These are phyloP conservation scores for Boletus reticulatus DNA, from an alignment of 768 basidiomycete species.

Conservation along the genomic window DNA sequence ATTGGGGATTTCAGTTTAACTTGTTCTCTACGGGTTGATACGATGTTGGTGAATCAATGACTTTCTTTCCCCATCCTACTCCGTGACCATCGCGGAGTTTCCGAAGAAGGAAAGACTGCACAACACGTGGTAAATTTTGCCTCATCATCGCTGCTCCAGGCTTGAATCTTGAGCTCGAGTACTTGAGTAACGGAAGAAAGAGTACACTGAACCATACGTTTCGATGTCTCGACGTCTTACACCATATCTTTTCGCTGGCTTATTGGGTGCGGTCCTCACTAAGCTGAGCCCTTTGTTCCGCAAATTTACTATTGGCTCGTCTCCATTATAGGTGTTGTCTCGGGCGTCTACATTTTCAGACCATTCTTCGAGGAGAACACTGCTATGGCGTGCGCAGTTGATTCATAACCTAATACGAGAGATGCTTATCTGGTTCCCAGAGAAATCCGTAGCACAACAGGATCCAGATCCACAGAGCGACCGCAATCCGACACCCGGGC, in stretches of 20 bases:
- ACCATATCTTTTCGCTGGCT: slow-evolving; percentile 54
- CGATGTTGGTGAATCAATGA: neutral
- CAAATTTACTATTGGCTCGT: neutral
- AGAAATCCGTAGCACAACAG: slow-evolving; percentile 1
- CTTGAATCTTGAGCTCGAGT: neutral
- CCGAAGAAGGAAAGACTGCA: slow-evolving; percentile 15
- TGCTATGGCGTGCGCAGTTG: slow-evolving; percentile 13
- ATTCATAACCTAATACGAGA: neutral
- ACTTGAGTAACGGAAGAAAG: neutral
- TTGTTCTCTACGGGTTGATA: slow-evolving; percentile 4
- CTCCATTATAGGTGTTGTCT: slow-evolving; percentile 46
- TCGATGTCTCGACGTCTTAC: slow-evolving; percentile 39
- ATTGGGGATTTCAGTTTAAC: slow-evolving; percentile 19
- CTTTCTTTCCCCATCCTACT: neutral
- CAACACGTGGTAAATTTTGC: slow-evolving; percentile 5
- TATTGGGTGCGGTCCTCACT: slow-evolving; percentile 44
- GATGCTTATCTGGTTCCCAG: slow-evolving; percentile 9
- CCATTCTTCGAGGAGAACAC: slow-evolving; percentile 36
- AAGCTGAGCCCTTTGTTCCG: neutral
- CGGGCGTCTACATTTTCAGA: slow-evolving; percentile 67
- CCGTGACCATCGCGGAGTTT: slow-evolving; percentile 27
- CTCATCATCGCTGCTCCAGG: neutral
- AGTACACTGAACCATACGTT: neutral
- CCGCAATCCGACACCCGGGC: slow-evolving; percentile 5
- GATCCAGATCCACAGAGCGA: neutral